Conservation (phyloP, 345 rosid genomes). For the Crucihimalaya himalaica region DNA sequence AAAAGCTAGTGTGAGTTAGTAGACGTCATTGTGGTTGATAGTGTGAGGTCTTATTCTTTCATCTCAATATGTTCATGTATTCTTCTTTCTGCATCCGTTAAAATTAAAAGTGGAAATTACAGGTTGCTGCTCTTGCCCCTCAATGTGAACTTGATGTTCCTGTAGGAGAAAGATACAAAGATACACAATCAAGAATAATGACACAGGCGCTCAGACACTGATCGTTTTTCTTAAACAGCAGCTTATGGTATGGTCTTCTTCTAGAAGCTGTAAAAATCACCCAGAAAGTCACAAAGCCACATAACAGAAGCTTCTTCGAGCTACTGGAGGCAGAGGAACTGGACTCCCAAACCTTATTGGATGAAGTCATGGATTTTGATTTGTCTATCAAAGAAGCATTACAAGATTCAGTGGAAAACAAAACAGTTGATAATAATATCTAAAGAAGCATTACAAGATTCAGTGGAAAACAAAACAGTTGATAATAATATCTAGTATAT, state of each 20-base stretch:
- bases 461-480: too few species aligned
- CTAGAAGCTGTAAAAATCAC: constrained; percentile 64
- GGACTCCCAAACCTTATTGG: constrained; percentile 41
- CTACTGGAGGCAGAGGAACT: constrained; percentile 44
- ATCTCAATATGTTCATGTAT: constrained; percentile 2
- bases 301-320: constrained; percentile 53
- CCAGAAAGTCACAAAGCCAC: constrained; percentile 48
- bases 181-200: constrained; percentile 72
- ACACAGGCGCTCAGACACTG: constrained; percentile 77
- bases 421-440: too few species aligned
- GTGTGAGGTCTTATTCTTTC: constrained; percentile 59
- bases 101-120: background rate
- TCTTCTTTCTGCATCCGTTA: constrained; percentile 15
- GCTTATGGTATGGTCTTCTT: constrained; percentile 64
- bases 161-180: constrained; percentile 48
- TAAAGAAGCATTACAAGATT: too few species aligned
- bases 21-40: constrained; percentile 89
- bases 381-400: constrained; percentile 48
- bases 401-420: too few species aligned
- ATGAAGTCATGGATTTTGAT: constrained; percentile 65
- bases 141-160: constrained; percentile 68
- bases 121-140: constrained; percentile 97
- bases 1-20: constrained; percentile 72
- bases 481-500: too few species aligned
- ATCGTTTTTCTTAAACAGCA: constrained; percentile 89